phyloP scores from a whole-genome alignment of 2,329 filamentous ascomycete species.

The Elsinoe arachidis region DNA sequence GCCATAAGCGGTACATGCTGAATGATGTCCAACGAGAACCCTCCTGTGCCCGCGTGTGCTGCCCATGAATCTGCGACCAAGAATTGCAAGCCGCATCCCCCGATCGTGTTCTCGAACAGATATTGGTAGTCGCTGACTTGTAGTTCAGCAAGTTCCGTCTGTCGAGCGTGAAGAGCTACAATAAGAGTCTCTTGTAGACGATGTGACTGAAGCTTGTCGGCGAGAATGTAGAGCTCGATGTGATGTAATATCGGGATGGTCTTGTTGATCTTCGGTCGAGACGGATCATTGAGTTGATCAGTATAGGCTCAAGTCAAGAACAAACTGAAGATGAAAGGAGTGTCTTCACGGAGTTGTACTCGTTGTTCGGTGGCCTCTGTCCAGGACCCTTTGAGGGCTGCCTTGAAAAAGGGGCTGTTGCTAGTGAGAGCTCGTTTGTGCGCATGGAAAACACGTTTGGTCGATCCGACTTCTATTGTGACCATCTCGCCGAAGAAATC shows the following conservation, averaged over 20 bases:
- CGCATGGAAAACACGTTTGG: too few relatives aligned
- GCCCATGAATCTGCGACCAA: background rate
- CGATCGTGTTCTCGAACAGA: background rate
- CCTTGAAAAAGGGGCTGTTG: background rate
- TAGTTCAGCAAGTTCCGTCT: background rate
- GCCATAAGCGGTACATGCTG: background rate
- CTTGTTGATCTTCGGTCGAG: too few relatives aligned
- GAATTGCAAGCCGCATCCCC: background rate
- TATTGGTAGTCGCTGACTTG: background rate
- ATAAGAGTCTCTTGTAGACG: background rate
- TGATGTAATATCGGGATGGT: too few relatives aligned
- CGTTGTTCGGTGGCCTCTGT: background rate
- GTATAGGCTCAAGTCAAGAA: background rate
- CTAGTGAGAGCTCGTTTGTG: too few relatives aligned
- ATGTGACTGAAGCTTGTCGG: background rate
- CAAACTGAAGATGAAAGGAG: background rate
- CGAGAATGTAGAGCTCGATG: background rate
- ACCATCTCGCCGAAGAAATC: too few relatives aligned
- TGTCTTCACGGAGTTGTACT: background rate
- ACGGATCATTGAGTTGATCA: background rate
- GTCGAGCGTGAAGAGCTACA: background rate
- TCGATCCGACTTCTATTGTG: too few relatives aligned
- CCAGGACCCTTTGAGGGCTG: background rate
- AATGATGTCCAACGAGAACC: background rate
- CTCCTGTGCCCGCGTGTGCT: too few relatives aligned